These are phyloP conservation scores for Maudiozyma saulgeensis DNA, from an alignment of 805 yeast species.

Conservation along the genomic window DNA sequence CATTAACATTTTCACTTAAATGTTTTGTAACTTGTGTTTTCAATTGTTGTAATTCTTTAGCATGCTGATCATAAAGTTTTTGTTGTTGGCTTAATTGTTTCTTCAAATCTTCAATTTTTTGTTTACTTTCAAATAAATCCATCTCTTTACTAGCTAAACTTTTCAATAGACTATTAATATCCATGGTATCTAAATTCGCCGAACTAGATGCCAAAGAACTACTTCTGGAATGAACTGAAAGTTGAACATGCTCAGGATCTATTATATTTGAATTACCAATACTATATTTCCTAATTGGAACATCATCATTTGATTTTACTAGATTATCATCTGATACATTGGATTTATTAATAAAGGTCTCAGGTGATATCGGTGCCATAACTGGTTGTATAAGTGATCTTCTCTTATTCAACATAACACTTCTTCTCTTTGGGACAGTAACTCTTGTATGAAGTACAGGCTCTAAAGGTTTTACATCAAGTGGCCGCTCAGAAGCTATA, in stretches of 20 bases:
- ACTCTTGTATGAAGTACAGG: background rate
- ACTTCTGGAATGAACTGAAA: constrained; percentile 13
- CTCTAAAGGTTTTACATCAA: background rate
- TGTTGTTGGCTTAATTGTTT: constrained; percentile 40
- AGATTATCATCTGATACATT: background rate
- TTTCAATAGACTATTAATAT: constrained; percentile 47
- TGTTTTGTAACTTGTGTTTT: constrained; percentile 28
- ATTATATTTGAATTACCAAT: background rate
- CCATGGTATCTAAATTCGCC: constrained; percentile 15
- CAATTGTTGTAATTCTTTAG: constrained; percentile 26
- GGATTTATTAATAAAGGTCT: background rate
- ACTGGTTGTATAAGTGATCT: constrained; percentile 24
- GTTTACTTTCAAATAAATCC: constrained; percentile 55
- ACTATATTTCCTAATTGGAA: background rate
- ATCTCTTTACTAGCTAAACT: constrained; percentile 60
- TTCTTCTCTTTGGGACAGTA: constrained; percentile 1
- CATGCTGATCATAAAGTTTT: constrained; percentile 36
- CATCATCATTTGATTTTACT: background rate
- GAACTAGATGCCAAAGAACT: constrained; percentile 9
- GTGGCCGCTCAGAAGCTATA: background rate
- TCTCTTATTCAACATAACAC: constrained; percentile 11
- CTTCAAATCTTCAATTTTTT: constrained; percentile 41
- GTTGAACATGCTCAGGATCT: constrained; percentile 2
- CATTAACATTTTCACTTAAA: constrained; percentile 5
- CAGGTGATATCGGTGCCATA: constrained; percentile 12